A percentile compares a stretch with the other conserved stretches of the same genome.
These are phyloP conservation scores for Candida labiduridarum DNA, from an alignment of 1,139 yeast genomes.

Conservation along the genomic window DNA sequence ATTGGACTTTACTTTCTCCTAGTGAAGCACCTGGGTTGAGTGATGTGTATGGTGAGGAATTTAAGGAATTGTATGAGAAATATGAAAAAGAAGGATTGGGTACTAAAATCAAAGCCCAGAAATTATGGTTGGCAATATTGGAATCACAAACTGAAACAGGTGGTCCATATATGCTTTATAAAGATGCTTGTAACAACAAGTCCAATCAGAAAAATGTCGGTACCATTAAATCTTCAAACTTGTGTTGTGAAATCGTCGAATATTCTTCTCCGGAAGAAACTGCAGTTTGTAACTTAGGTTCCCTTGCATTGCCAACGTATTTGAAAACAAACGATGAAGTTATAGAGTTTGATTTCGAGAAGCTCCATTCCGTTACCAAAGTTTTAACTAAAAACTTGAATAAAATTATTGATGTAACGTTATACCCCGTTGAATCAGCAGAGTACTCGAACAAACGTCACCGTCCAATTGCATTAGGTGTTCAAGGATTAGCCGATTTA, in stretches of 20 bases:
- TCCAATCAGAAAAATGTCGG: slow-evolving; percentile 61
- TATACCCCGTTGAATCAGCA: slow-evolving; percentile 77
- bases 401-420: slow-evolving; percentile 74
- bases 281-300: slow-evolving; percentile 59
- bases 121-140: slow-evolving; percentile 54
- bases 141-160: slow-evolving; percentile 65
- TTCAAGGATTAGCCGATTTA: slow-evolving; percentile 89
- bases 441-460: slow-evolving; percentile 69
- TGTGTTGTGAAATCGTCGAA: slow-evolving; percentile 61
- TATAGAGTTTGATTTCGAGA: slow-evolving; percentile 65
- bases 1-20: slow-evolving; percentile 61
- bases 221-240: slow-evolving; percentile 56
- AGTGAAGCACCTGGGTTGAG: slow-evolving; percentile 53
- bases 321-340: slow-evolving; percentile 32
- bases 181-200: slow-evolving; percentile 57
- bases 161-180: slow-evolving; percentile 58
- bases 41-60: slow-evolving; percentile 54
- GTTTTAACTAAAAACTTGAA: slow-evolving; percentile 76
- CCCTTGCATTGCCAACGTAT: slow-evolving; percentile 53
- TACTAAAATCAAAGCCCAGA: slow-evolving; percentile 48
- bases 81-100: slow-evolving; percentile 50
- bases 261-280: slow-evolving; percentile 57
- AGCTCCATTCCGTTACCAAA: slow-evolving; percentile 72
- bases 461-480: slow-evolving; percentile 88
- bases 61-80: slow-evolving; percentile 42